Evolutionary conservation across 2,329 filamentous ascomycete species (phyloP), one percentile per base, ranked within the genome.

Genomic region (Aspergillus amoenus): DNA sequence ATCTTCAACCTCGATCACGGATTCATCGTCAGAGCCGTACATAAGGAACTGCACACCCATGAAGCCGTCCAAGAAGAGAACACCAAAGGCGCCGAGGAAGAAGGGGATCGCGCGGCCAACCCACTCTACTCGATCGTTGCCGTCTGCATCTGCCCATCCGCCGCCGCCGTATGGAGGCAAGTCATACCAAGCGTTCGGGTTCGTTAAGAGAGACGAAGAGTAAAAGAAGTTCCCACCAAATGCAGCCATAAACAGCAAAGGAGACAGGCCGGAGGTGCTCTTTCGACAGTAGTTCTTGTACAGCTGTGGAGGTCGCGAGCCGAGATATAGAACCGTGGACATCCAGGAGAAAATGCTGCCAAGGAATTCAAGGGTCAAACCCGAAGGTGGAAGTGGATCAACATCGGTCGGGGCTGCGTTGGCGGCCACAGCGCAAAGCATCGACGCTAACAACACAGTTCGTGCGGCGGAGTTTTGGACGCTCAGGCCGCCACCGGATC

Each of bases 191-290:
- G 82, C 85, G 60, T 82, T 82, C 2, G 86, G 86, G 66, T 88
- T 88, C 2, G 84, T 81, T 34, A 86, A 70, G 4, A 89, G 73
- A 0, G 85, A 87, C 27, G 76, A 71, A 9, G 84, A 86, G 74
- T 89, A 89, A 76, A 88, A 88, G 42, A 87, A 73, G 66, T 89
- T 89, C 3, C 86, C 86, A 65, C 82, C 82, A 68, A 89, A 89
- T 3, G 86, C 86, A 5, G 86, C 86, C 40, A 82, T 75, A 73
- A 89, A 89, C 48, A 89, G 79, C 0, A 83, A 73, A 0, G 85
- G 84, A 0, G 81, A 84, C 8, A 89, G 80, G 3, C 86, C 86
- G 1, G 85, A 79, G 11, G 86, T 88, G 43, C 84, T 87, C 66
- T 83, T 82, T 48, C 85, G 83, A 50, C 76, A 65, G 67, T 84